These are phyloP conservation scores for Anisodus tanguticus DNA, from an alignment of 257 asterid species.

Conservation along the genomic window DNA sequence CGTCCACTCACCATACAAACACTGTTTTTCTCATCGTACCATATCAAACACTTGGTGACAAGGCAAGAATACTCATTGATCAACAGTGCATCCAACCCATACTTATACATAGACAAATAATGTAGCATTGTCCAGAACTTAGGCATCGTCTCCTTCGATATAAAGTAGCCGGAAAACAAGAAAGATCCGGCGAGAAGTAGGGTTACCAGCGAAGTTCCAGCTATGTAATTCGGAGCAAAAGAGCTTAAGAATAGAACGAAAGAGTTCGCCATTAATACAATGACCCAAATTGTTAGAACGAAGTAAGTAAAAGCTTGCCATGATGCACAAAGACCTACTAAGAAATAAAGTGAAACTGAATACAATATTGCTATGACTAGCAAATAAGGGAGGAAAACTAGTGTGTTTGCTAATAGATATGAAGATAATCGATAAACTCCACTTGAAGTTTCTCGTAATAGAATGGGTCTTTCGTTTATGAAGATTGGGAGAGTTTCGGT, in stretches of 20 bases:
- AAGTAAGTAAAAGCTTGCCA: conserved; percentile 78
- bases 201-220: conserved; percentile 79
- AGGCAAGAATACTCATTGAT: conserved; percentile 91
- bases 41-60: conserved; percentile 60
- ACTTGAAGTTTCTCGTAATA: conserved; percentile 79
- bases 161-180: conserved; percentile 94
- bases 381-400: conserved; percentile 83
- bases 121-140: conserved; percentile 77
- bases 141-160: conserved; percentile 68
- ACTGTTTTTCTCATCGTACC: conserved; percentile 63
- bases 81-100: conserved; percentile 80
- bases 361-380: conserved; percentile 65
- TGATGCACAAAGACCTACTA: conserved; percentile 77
- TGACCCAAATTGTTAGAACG: conserved; percentile 76
- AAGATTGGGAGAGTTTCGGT: conserved; percentile 93
- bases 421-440: conserved; percentile 93
- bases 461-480: conserved; percentile 86
- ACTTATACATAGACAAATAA: conserved; percentile 87
- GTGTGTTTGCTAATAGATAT: conserved; percentile 75
- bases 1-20: conserved; percentile 81
- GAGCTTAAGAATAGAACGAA: conserved; percentile 80
- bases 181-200: conserved; percentile 80
- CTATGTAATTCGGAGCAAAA: conserved; percentile 80
- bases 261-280: conserved; percentile 81
- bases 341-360: conserved; percentile 71